Evolutionary conservation across 495 filamentous ascomycete genomes (phyloP).

Genomic region (Parmelia sp.): DNA sequence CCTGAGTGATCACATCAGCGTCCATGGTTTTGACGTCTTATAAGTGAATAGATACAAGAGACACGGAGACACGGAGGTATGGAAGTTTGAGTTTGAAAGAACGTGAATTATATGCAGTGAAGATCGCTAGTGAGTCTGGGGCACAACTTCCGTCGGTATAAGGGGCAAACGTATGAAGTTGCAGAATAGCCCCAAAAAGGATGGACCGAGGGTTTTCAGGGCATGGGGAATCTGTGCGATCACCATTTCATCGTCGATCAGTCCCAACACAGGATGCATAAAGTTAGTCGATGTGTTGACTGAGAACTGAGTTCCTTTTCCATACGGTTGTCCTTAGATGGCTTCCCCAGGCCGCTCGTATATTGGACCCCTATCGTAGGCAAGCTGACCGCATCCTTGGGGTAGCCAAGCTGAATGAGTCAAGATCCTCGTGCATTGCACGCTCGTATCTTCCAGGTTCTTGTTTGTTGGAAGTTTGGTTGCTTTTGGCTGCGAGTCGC

Average conservation of each 20-base stretch:
- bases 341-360: background rate
- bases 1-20: conserved; percentile 43
- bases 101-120: background rate
- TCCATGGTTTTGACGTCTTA: background rate
- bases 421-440: background rate
- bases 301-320: background rate
- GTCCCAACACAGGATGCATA: background rate
- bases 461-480: background rate
- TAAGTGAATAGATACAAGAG: background rate
- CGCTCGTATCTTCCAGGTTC: background rate
- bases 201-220: background rate
- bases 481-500: background rate
- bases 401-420: background rate
- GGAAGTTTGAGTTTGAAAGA: background rate
- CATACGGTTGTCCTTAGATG: background rate
- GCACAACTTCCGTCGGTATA: no score
- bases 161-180: background rate
- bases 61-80: background rate
- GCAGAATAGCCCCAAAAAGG: background rate
- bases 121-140: background rate
- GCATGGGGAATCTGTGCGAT: background rate
- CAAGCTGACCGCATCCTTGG: background rate
- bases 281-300: no score
- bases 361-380: background rate
- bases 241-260: background rate